phyloP scores from a whole-genome alignment of 2,329 filamentous ascomycete species.

The Alternaria gaisen region DNA sequence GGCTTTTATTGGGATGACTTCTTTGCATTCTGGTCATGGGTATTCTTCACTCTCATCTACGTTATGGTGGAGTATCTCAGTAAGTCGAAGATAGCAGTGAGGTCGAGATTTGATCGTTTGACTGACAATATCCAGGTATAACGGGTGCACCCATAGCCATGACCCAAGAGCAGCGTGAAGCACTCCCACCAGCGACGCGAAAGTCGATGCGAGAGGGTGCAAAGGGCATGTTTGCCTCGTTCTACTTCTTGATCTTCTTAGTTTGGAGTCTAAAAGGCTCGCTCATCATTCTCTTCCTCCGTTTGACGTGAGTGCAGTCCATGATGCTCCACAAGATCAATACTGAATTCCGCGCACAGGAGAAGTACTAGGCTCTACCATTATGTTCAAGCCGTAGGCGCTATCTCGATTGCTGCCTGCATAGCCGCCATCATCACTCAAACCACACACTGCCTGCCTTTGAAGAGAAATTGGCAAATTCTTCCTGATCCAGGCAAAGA shows the following conservation, averaged over 20 bases:
- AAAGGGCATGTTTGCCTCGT: conserved; percentile 3
- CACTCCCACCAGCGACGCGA: background rate
- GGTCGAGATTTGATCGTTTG: rapidly evolving
- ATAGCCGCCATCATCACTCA: conserved; percentile 1
- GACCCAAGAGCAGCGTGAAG: conserved; percentile 8
- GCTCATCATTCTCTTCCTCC: background rate
- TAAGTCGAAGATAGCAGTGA: background rate
- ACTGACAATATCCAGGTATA: background rate
- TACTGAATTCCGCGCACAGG: background rate
- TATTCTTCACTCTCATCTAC: conserved; percentile 1
- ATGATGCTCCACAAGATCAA: background rate
- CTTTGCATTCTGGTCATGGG: background rate
- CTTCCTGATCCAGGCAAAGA: conserved; percentile 3
- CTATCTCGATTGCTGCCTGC: background rate
- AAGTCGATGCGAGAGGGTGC: conserved; percentile 8
- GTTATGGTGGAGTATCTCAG: conserved; percentile 7
- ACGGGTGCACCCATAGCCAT: conserved; percentile 8
- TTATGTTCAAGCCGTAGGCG: background rate
- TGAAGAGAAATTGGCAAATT: conserved; percentile 2
- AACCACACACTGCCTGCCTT: conserved; percentile 8
- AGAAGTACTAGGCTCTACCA: background rate
- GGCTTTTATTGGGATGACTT: background rate
- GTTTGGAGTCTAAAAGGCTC: conserved; percentile 2
- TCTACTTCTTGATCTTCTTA: conserved; percentile 3
- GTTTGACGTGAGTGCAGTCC: background rate